These are phyloP conservation scores for Epichloe sp. DNA, from an alignment of 2,329 filamentous ascomycete species.

Conservation along the genomic window DNA sequence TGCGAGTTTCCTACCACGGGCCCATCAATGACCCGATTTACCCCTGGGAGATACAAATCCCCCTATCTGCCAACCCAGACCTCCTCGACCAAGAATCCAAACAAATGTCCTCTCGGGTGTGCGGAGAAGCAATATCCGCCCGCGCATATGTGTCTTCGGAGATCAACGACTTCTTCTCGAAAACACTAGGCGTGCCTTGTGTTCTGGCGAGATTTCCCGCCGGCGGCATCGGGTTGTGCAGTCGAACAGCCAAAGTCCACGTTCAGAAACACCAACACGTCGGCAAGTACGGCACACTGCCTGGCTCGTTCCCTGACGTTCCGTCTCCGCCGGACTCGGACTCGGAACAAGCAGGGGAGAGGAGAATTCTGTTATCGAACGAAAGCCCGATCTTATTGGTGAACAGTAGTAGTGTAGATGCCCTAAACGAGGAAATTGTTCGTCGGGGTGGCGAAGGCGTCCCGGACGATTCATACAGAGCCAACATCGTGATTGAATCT, in stretches of 20 bases:
- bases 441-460: constrained; percentile 49
- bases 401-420: constrained; percentile 64
- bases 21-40: not conserved
- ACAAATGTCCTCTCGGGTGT: constrained; percentile 53
- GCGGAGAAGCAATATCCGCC: constrained; percentile 63
- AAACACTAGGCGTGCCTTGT: constrained; percentile 64
- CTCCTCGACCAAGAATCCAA: constrained; percentile 33
- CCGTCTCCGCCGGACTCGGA: constrained; percentile 47
- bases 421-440: constrained; percentile 61
- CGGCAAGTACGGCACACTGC: constrained; percentile 21
- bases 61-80: constrained; percentile 51
- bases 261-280: constrained; percentile 43
- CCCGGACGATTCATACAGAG: constrained; percentile 65
- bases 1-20: constrained; percentile 46
- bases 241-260: constrained; percentile 59
- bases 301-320: constrained; percentile 40
- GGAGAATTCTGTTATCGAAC: constrained; percentile 69
- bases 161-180: constrained; percentile 67
- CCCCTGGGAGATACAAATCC: constrained; percentile 31
- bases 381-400: constrained; percentile 87
- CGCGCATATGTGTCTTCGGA: constrained; percentile 53
- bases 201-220: constrained; percentile 68
- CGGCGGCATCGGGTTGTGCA: constrained; percentile 42
- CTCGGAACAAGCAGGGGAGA: constrained; percentile 25
- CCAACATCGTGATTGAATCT: constrained; percentile 61